Base-by-base conservation (phyloP, 306 rosid species). In the Medicago arabica region DNA sequence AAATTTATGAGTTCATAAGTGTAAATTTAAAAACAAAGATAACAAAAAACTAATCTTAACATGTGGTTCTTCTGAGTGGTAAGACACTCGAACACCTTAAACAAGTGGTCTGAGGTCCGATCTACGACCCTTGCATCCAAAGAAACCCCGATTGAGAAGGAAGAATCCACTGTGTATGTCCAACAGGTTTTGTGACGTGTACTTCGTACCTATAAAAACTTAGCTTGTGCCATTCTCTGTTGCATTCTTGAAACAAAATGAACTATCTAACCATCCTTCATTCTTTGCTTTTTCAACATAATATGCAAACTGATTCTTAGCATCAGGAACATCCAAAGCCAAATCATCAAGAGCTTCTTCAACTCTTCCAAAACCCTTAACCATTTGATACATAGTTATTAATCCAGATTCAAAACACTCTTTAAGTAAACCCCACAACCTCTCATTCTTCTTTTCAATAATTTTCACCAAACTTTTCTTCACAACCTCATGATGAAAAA, bases 251-350 rank as follows among this genome's bases (percentile, higher is more conserved):
- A 44, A 77, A 79, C 64, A 67, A 69, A 79, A 88, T 68, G 92
- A 84, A 58, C 59, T 79, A 54, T 88, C 96, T 86, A 90, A 81
- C 96, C 96, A 90, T 49, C 90, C 92, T 63, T 81, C 66, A 18
- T 43, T 21, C 79, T 88, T 86, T 51, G 92, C 92, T 79, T n/a
- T 55, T 18, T 81, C 88, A 59, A 86, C 81, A 43, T 90, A 88
- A 41, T 11, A 6, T 9, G 62, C 76, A 31, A 86, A 88, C 58
- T 90, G 92, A 10, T 79, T 81, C 31, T 83, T 84, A 67, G 84
- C 96, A 86, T 90, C 88, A 40, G 92, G 96, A 41, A 90, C 96
- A 86, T 90, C 96, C 81, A 90, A 75, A 75, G 92, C 88, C 75
- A 88, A 83, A 75, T 90, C 96, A 79, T 90, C 92, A 40, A 90